phyloP scores from a whole-genome alignment of 192 early-diverging fungal species.

The Paraglomus brasilianum region DNA sequence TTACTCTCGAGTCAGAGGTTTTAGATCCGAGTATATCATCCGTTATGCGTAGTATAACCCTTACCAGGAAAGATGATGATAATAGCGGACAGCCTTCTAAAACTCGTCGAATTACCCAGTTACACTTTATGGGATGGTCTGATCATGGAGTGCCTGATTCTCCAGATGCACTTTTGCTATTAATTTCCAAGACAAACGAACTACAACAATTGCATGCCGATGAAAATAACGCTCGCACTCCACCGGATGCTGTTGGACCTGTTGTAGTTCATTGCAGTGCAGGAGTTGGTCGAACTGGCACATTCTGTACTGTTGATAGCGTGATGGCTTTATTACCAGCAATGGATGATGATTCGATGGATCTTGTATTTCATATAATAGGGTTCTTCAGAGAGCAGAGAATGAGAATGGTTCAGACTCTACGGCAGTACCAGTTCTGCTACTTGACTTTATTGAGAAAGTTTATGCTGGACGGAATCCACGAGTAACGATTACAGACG shows the following conservation, averaged over 20 bases:
- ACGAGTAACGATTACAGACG: neutral
- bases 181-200: conserved; percentile 26
- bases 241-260: conserved; percentile 39
- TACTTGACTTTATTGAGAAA: conserved; percentile 56
- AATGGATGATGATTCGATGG: conserved; percentile 34
- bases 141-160: conserved; percentile 72
- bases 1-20: conserved; percentile 46
- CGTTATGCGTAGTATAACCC: conserved; percentile 42
- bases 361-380: conserved; percentile 62
- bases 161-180: conserved; percentile 32
- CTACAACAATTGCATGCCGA: neutral
- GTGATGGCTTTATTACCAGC: conserved; percentile 21
- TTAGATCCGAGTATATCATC: conserved; percentile 42
- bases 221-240: neutral
- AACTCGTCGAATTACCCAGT: conserved; percentile 53
- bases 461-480: neutral
- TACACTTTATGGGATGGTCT: conserved; percentile 80
- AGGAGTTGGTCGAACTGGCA: conserved; percentile 81
- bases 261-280: conserved; percentile 83
- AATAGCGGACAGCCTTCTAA: conserved; percentile 7
- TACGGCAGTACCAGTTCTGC: conserved; percentile 73
- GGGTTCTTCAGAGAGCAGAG: conserved; percentile 69
- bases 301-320: conserved; percentile 70
- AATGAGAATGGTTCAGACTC: conserved; percentile 71
- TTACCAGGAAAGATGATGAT: conserved; percentile 25